A percentile compares a stretch with the other conserved stretches of the same genome.
Conservation (phyloP, 2,329 filamentous ascomycete species). For the Cladosporium halotolerans region DNA sequence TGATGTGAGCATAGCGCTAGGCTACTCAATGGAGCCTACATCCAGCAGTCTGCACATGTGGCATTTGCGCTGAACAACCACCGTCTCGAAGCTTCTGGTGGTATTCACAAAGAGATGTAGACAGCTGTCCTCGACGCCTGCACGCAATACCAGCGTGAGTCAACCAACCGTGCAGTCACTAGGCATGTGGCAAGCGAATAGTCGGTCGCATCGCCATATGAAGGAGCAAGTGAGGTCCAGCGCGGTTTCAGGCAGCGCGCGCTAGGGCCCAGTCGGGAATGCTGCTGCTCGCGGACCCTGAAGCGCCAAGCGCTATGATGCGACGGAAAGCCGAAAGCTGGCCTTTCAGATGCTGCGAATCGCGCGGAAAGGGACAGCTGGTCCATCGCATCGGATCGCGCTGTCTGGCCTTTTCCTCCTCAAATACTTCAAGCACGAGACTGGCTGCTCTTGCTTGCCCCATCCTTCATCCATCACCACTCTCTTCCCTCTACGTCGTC, state of each 20-base stretch:
- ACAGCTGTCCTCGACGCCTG: background rate
- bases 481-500: background rate
- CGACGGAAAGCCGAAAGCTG: background rate
- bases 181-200: background rate
- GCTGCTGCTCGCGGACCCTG: background rate
- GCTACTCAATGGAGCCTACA: too few relatives aligned
- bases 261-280: background rate
- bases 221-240: slow-evolving; percentile 5
- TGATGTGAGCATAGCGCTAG: too few relatives aligned
- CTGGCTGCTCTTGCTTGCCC: slow-evolving; percentile 5
- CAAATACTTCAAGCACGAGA: slow-evolving; percentile 12
- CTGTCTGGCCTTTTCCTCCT: slow-evolving; percentile 11
- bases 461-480: slow-evolving; percentile 1
- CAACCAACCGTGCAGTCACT: background rate
- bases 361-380: slow-evolving; percentile 9
- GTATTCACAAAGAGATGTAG: too few relatives aligned
- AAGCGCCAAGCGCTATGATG: background rate
- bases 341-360: background rate
- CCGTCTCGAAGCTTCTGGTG: too few relatives aligned
- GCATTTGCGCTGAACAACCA: too few relatives aligned
- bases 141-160: background rate
- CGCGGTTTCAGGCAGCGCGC: too few relatives aligned
- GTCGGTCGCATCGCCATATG: slow-evolving; percentile 1
- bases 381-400: background rate
- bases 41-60: too few relatives aligned